Base-by-base conservation (phyloP, 2,329 filamentous ascomycete species). In the Hymenotorrendiella dingleyae region DNA sequence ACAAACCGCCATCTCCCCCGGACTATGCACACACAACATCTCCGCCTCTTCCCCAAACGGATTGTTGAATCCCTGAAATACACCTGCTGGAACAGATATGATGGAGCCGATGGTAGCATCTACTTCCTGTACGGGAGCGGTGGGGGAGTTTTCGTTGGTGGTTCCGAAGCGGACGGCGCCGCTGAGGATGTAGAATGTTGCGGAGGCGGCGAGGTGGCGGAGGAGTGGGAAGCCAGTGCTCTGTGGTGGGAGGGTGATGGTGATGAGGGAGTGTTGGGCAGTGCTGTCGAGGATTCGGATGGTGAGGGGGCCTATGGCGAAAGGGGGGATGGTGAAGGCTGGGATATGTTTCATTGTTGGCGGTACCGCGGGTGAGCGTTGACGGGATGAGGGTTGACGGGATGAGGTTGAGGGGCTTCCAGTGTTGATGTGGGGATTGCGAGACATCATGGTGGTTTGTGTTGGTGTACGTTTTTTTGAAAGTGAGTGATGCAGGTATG, bases 11-110 rank as follows among this genome's bases (percentile, higher is more conserved):
- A 36, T 40, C 11, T 24, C n/a, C 24, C 42, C 42, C 8, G 42
- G 42, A 20, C 23, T 29, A 26, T 40, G 24, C 4, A 45, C 23
- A 33, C 42, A 45, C 20, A 45, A 19, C 14, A 45, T 20, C 30
- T 40, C 36, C 7, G 26, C 26, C 20, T 36, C 24, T 19, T 41
- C 36, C 10, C 16, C 14, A 16, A 28, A 26, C 8, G 24, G 17
- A 23, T 45, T 45, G 1, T 24, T 24, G 27, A 45, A 40, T 2
- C 42, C 37, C 21, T 40, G 24, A 10, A 32, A 36, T 6, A n/a
- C 26, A 10, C 28, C 29, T 14, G 36, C 20, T 2, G 42, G 36
- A n/a, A 38, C 27, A 12, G 36, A 40, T 12, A 40, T 22, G 2
- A 32, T 40, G 9, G 37, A 35, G 5, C 37, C 33, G 5, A 19